Conservation (phyloP, 148 eudicot species). For the Simmondsia chinensis region DNA sequence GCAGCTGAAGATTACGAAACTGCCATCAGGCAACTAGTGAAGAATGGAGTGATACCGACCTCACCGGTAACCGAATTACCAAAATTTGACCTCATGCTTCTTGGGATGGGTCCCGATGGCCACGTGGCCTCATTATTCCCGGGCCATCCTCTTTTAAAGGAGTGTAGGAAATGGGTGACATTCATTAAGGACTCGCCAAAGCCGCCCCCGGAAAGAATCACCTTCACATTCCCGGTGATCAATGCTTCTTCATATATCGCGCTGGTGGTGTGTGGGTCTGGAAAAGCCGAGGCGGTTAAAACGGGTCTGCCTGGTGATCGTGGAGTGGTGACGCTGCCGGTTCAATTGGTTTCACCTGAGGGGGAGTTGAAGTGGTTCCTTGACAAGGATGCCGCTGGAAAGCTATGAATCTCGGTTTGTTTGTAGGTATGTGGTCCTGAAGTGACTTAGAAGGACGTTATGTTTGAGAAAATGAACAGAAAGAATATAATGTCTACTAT, state of each 20-base stretch:
- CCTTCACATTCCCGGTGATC: conserved; percentile 69
- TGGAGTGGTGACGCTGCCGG: conserved; percentile 19
- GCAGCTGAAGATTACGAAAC: conserved; percentile 70
- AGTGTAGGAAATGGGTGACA: conserved; percentile 50
- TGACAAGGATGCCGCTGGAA: conserved; percentile 51
- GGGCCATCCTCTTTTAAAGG: conserved; percentile 38
- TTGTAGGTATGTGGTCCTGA: too few relatives aligned
- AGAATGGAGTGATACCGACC: conserved; percentile 19
- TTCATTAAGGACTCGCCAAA: conserved; percentile 59
- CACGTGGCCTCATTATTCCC: conserved; percentile 76
- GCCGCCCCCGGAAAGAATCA: conserved; percentile 67
- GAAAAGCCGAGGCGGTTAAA: conserved; percentile 30
- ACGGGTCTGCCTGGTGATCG: conserved; percentile 18
- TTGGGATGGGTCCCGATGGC: conserved; percentile 82
- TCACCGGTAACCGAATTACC: conserved; percentile 41
- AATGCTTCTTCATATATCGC: conserved; percentile 56
- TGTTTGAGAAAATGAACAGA: too few relatives aligned
- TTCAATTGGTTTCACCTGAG: conserved; percentile 45
- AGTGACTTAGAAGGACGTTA: too few relatives aligned
- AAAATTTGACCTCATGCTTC: conserved; percentile 56
- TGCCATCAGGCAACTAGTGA: conserved; percentile 35
- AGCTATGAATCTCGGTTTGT: conserved; percentile 16
- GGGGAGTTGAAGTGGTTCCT: conserved; percentile 56
- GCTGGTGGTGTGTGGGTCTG: conserved; percentile 49
- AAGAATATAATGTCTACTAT: too few relatives aligned